Evolutionary conservation across 371 early-diverging fungal genomes (phyloP).

Genomic region (Mucor mucedo): DNA sequence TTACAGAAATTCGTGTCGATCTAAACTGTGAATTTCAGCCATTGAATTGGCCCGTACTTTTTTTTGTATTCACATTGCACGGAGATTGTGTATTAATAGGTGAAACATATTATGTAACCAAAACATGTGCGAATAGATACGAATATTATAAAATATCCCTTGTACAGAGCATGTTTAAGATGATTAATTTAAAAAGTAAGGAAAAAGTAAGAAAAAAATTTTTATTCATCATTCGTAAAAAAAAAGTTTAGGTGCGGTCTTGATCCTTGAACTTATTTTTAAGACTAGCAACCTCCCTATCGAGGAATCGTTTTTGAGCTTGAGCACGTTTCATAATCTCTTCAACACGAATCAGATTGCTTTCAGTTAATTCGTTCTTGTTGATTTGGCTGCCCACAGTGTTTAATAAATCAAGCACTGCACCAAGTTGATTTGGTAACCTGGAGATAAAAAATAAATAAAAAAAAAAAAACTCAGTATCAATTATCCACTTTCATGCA

Average conservation of each 20-base stretch:
- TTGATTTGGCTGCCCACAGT: conserved; percentile 53
- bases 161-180: too few relatives aligned
- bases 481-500: not conserved
- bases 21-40: too few relatives aligned
- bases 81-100: too few relatives aligned
- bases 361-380: conserved; percentile 49
- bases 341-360: conserved; percentile 57
- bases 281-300: conserved; percentile 64
- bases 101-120: too few relatives aligned
- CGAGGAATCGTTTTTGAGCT: conserved; percentile 63
- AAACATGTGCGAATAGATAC: too few relatives aligned
- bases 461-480: not conserved
- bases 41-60: too few relatives aligned
- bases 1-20: too few relatives aligned
- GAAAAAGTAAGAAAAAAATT: not conserved
- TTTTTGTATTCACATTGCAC: too few relatives aligned
- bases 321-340: conserved; percentile 62
- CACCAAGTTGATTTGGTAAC: conserved; percentile 78
- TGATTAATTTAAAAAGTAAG: too few relatives aligned
- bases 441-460: conserved; percentile 40
- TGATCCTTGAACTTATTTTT: conserved; percentile 39
- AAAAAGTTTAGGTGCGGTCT: conserved; percentile 17
- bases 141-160: too few relatives aligned
- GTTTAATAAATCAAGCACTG: conserved; percentile 65
- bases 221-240: not conserved